Evolutionary conservation across 2,329 filamentous ascomycete species (phyloP).

Genomic region (Geoglossum cookeanum): DNA sequence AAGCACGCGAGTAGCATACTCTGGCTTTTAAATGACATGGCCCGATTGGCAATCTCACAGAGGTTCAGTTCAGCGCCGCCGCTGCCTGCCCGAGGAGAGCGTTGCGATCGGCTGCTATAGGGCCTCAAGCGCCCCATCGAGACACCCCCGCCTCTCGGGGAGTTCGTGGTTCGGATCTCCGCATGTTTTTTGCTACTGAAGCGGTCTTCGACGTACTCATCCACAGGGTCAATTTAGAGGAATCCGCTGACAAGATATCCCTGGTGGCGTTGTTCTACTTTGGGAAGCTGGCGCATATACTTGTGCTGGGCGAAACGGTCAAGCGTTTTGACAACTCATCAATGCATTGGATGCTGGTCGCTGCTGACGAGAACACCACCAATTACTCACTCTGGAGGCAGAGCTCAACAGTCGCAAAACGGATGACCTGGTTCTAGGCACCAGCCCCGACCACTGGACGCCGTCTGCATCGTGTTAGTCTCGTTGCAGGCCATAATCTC

Average conservation of each 20-base stretch:
- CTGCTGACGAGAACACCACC: slow-evolving; percentile 12
- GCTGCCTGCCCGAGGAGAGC: background rate
- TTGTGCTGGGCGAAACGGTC: slow-evolving; percentile 32
- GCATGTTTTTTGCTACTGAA: background rate
- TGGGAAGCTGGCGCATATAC: slow-evolving; percentile 26
- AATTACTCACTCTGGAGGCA: slow-evolving; percentile 11
- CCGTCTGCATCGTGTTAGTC: background rate
- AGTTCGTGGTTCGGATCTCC: background rate
- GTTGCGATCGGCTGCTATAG: background rate
- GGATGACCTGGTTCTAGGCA: slow-evolving; percentile 5
- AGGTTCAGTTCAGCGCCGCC: background rate
- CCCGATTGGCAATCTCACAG: background rate
- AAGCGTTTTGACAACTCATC: slow-evolving; percentile 59
- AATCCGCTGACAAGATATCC: slow-evolving; percentile 1
- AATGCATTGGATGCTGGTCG: slow-evolving; percentile 40
- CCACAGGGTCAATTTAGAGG: background rate
- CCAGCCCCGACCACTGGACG: background rate
- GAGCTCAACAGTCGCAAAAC: slow-evolving; percentile 1
- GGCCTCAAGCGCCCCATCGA: background rate
- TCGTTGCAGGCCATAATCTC: background rate
- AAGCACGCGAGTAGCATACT: background rate
- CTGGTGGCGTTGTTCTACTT: slow-evolving; percentile 16
- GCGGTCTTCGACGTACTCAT: background rate
- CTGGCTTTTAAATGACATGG: slow-evolving; percentile 1
- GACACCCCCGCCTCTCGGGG: background rate